Conservation (phyloP, 306 rosid genomes). For the Citrullus mucosospermus region DNA sequence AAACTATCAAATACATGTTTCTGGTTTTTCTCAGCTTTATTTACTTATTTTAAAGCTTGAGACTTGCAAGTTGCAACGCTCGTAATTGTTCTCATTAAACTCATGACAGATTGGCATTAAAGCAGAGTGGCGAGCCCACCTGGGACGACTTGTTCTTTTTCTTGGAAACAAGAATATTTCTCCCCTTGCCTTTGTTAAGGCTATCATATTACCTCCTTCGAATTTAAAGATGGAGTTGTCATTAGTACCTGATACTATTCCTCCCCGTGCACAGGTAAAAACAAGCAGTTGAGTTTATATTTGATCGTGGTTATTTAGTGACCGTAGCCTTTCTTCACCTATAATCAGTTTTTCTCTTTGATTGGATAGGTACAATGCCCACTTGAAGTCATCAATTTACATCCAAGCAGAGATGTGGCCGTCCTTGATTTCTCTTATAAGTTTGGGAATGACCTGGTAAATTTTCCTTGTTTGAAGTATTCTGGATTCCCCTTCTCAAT, state of each 20-base stretch:
- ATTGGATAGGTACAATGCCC: conserved; percentile 88
- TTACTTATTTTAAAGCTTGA: not conserved
- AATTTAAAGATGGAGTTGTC: conserved; percentile 90
- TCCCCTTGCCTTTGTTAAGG: conserved; percentile 85
- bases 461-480: not conserved
- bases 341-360: conserved; percentile 12
- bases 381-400: conserved; percentile 77
- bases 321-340: conserved; percentile 1
- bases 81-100: not conserved
- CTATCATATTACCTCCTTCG: conserved; percentile 74
- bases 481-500: not conserved
- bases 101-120: conserved; percentile 69
- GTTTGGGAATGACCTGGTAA: conserved; percentile 77
- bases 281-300: not conserved
- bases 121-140: conserved; percentile 93
- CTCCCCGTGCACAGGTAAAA: conserved; percentile 96
- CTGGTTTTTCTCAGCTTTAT: not conserved
- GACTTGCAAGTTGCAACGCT: not conserved
- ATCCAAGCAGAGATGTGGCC: conserved; percentile 94
- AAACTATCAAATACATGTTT: not conserved
- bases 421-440: conserved; percentile 94
- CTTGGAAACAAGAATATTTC: conserved; percentile 92
- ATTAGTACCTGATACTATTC: conserved; percentile 89
- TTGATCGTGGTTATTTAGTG: not conserved
- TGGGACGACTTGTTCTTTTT: conserved; percentile 89